phyloP scores from a whole-genome alignment of 441 rosid species.

The Arabidopsis lyrata region DNA sequence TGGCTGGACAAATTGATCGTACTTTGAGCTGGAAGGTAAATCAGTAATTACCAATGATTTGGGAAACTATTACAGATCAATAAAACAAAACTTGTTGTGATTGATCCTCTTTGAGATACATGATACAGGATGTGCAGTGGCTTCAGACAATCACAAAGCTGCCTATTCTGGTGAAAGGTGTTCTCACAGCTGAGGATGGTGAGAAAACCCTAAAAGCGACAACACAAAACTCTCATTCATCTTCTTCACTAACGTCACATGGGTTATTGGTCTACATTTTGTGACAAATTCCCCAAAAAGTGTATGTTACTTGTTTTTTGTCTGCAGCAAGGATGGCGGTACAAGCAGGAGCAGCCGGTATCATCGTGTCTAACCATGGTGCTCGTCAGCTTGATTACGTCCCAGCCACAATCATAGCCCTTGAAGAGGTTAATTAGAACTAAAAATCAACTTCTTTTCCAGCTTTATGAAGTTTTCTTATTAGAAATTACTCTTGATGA shows the following conservation, averaged over 20 bases:
- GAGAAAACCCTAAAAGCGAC: slow-evolving; percentile 33
- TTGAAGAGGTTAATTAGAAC: slow-evolving; percentile 74
- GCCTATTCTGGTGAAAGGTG: slow-evolving; percentile 85
- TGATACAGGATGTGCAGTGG: slow-evolving; percentile 60
- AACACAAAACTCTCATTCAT: background rate
- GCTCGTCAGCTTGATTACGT: slow-evolving; percentile 92
- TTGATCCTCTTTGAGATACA: background rate
- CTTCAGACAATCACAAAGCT: slow-evolving; percentile 60
- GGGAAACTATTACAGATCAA: background rate
- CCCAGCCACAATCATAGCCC: slow-evolving; percentile 82
- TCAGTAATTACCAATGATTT: background rate
- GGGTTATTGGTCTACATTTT: background rate
- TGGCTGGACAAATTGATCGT: slow-evolving; percentile 61
- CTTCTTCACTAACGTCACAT: slow-evolving; percentile 19
- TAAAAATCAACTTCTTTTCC: background rate
- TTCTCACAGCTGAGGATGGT: slow-evolving; percentile 89
- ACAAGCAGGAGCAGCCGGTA: slow-evolving; percentile 82
- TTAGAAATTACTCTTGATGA: background rate
- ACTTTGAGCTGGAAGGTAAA: slow-evolving; percentile 64
- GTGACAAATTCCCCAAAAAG: background rate
- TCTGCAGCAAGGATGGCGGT: slow-evolving; percentile 76
- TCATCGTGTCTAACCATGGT: slow-evolving; percentile 95
- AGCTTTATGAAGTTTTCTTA: background rate
- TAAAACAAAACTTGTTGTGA: background rate
- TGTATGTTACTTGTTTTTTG: background rate